Percentiles rank a stretch among this genome's conserved stretches.
These are phyloP conservation scores for Sungouiozyma intestinalis DNA, from an alignment of 805 yeast species.

Conservation along the genomic window DNA sequence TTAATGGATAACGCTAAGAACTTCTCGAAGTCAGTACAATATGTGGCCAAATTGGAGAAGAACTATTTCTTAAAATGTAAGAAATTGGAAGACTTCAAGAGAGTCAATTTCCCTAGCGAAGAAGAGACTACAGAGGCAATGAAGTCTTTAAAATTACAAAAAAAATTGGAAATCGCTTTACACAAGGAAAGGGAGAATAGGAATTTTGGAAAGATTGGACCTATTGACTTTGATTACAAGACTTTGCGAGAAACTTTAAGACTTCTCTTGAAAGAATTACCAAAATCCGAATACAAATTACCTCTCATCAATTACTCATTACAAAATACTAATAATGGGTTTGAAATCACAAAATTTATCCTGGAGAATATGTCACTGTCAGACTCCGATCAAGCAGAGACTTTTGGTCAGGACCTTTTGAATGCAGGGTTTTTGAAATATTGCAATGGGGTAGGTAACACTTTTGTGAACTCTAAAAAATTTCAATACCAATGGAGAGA, in stretches of 20 bases:
- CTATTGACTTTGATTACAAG: conserved; percentile 26
- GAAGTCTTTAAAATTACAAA: conserved; percentile 15
- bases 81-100: conserved; percentile 49
- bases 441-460: conserved; percentile 49
- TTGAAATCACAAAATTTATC: conserved; percentile 26
- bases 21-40: conserved; percentile 38
- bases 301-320: conserved; percentile 39
- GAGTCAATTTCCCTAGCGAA: conserved; percentile 12
- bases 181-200: conserved; percentile 23
- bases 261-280: conserved; percentile 39
- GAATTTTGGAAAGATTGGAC: conserved; percentile 21
- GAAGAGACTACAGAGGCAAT: conserved; percentile 18
- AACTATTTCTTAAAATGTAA: conserved; percentile 72
- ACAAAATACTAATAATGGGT: conserved; percentile 26
- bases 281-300: conserved; percentile 45
- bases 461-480: conserved; percentile 67
- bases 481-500: conserved; percentile 77
- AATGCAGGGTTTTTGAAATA: conserved; percentile 47
- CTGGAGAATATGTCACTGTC: conserved; percentile 20
- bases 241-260: conserved; percentile 32
- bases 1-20: conserved; percentile 41
- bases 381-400: conserved; percentile 51
- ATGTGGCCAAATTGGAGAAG: conserved; percentile 45
- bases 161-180: conserved; percentile 15
- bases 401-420: conserved; percentile 63